These are phyloP conservation scores for Flammula alnicola DNA, from an alignment of 1,284 basidiomycete genomes.

Conservation along the genomic window DNA sequence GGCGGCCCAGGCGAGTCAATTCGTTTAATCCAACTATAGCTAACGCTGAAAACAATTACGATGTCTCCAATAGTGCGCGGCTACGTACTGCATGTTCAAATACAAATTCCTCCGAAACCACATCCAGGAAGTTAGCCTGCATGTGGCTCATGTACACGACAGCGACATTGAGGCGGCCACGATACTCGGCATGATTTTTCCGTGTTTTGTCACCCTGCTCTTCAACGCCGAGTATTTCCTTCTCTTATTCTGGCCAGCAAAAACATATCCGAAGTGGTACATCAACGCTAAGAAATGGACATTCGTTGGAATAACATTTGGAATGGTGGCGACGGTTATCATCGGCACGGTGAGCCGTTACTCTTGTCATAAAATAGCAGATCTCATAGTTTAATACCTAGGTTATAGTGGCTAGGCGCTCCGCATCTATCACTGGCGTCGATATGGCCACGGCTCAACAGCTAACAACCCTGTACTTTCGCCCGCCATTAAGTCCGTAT, in stretches of 20 bases:
- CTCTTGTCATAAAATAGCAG: not conserved
- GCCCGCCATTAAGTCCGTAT: slow-evolving; percentile 33
- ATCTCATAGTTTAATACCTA: slow-evolving; percentile 6
- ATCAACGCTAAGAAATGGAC: slow-evolving; percentile 24
- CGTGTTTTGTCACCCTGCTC: slow-evolving; percentile 34
- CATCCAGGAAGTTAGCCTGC: slow-evolving; percentile 25
- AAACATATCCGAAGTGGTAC: slow-evolving; percentile 35
- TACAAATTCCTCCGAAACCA: slow-evolving; percentile 34
- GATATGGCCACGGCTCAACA: slow-evolving; percentile 22
- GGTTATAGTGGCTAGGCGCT: slow-evolving; percentile 33
- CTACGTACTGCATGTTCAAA: slow-evolving; percentile 40
- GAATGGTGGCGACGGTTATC: slow-evolving; percentile 31
- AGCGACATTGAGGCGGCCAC: slow-evolving; percentile 34
- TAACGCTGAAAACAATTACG: not conserved
- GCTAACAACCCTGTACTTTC: slow-evolving; percentile 28
- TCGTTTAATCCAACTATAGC: not conserved
- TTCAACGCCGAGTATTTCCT: slow-evolving; percentile 39
- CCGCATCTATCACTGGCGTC: slow-evolving; percentile 33
- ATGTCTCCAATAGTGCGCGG: slow-evolving; percentile 27
- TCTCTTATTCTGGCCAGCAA: slow-evolving; percentile 37
- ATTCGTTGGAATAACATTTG: slow-evolving; percentile 29
- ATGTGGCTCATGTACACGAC: slow-evolving; percentile 32
- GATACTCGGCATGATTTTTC: slow-evolving; percentile 37
- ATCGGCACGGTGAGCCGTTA: slow-evolving; percentile 34
- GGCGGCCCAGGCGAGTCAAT: slow-evolving; percentile 32